Evolutionary conservation across 495 filamentous ascomycete species (phyloP).

Genomic region (Hypoxylon lienhwacheense): DNA sequence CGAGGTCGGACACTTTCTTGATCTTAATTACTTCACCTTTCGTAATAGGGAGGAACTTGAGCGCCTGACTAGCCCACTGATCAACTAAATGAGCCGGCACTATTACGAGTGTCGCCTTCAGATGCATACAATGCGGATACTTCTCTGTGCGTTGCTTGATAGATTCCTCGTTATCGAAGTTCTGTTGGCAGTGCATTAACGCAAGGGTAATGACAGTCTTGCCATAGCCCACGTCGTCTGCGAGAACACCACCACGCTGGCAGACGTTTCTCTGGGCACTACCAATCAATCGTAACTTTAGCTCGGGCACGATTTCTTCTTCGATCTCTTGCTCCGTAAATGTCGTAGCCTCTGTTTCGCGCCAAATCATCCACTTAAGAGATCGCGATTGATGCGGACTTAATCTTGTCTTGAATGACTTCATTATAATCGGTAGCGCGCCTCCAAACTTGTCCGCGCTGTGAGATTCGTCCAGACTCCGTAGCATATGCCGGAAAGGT

Average conservation of each 20-base stretch:
- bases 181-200: constrained; percentile 57
- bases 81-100: constrained; percentile 62
- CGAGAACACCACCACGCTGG: constrained; percentile 69
- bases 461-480: background rate
- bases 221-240: constrained; percentile 78
- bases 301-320: constrained; percentile 59
- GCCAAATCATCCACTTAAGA: constrained; percentile 63
- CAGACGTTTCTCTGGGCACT: constrained; percentile 52
- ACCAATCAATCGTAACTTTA: constrained; percentile 66
- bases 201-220: constrained; percentile 77
- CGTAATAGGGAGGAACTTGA: constrained; percentile 52
- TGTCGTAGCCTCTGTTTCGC: constrained; percentile 53
- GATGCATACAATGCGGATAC: constrained; percentile 27
- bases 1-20: constrained; percentile 35
- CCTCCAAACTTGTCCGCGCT: background rate
- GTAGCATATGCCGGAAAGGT: constrained; percentile 11
- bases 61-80: constrained; percentile 69
- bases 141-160: background rate
- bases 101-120: constrained; percentile 70
- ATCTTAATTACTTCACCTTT: constrained; percentile 51
- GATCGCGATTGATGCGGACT: constrained; percentile 34
- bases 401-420: constrained; percentile 1
- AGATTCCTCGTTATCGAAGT: constrained; percentile 30
- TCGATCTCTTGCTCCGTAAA: constrained; percentile 71
- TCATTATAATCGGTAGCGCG: background rate